A percentile compares a stretch with the other conserved stretches of the same genome.
Conservation (phyloP, 1,284 basidiomycete species). For the Fomitopsis schrenkii region DNA sequence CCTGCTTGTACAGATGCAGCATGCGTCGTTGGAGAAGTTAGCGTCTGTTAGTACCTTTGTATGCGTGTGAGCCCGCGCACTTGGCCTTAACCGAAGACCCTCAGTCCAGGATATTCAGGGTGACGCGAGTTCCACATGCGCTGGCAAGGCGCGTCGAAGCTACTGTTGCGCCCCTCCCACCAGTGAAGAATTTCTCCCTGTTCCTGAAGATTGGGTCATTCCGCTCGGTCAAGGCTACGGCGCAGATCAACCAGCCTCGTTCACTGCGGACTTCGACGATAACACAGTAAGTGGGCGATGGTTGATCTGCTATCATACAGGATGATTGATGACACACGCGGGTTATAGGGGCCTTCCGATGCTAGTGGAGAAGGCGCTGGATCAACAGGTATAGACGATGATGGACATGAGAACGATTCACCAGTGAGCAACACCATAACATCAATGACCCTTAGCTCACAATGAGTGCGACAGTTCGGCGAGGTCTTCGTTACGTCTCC, state of each 20-base stretch:
- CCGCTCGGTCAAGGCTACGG: not conserved
- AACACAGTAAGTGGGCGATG: not conserved
- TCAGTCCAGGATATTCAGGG: not conserved
- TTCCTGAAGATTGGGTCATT: not conserved
- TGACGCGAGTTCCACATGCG: not conserved
- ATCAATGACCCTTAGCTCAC: not conserved
- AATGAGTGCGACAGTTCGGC: not conserved
- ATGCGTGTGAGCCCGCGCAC: no score
- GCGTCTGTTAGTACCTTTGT: not conserved
- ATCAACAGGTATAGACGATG: not conserved
- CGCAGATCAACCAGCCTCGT: not conserved
- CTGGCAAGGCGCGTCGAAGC: not conserved
- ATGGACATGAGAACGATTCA: not conserved
- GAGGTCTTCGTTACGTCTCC: not conserved
- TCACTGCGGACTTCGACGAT: not conserved
- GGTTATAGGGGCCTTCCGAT: not conserved
- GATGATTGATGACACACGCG: not conserved
- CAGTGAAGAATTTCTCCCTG: not conserved
- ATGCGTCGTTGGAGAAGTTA: not conserved
- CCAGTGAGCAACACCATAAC: not conserved
- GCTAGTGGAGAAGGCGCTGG: not conserved
- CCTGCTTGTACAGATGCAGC: not conserved
- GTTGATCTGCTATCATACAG: not conserved
- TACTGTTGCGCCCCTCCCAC: not conserved
- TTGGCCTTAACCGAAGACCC: not conserved